phyloP scores from a whole-genome alignment of 2,329 filamentous ascomycete species.

The Arachnopeziza araneosa region DNA sequence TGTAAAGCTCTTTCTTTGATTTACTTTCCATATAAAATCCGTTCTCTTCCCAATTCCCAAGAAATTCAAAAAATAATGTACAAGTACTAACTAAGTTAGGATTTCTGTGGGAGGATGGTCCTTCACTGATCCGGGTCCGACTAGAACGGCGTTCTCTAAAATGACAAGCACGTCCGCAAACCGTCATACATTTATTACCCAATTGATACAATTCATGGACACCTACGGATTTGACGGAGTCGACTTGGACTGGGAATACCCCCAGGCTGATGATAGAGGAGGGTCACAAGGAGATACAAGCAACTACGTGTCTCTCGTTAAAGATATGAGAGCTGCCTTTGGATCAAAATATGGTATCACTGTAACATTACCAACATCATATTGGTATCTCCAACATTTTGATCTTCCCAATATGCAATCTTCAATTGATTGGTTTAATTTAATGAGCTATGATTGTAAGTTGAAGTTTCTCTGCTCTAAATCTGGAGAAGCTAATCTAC shows the following conservation, averaged over 20 bases:
- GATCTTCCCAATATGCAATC: constrained; percentile 21
- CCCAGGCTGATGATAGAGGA: constrained; percentile 33
- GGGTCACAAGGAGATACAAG: constrained; percentile 33
- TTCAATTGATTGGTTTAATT: constrained; percentile 26
- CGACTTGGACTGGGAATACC: constrained; percentile 42
- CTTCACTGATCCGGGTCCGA: constrained; percentile 20
- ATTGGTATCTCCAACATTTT: constrained; percentile 32
- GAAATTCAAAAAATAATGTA: too few relatives aligned
- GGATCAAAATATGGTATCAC: constrained; percentile 31
- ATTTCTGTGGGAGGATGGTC: constrained; percentile 16
- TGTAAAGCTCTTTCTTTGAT: background rate
- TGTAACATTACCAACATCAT: constrained; percentile 29
- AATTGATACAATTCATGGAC: constrained; percentile 35
- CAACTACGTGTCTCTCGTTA: constrained; percentile 28
- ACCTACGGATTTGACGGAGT: constrained; percentile 39
- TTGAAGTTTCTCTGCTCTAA: background rate
- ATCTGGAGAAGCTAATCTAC: background rate
- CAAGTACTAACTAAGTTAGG: background rate
- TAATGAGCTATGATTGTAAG: constrained; percentile 26
- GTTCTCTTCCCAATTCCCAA: background rate
- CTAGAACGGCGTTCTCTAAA: constrained; percentile 29
- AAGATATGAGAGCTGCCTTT: constrained; percentile 4
- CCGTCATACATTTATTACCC: constrained; percentile 33
- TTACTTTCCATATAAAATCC: background rate
- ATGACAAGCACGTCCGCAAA: constrained; percentile 26